A percentile compares a stretch with the other conserved stretches of the same genome.
phyloP scores from a whole-genome alignment of 129 eudicot genomes.

The Helianthus annuus region DNA sequence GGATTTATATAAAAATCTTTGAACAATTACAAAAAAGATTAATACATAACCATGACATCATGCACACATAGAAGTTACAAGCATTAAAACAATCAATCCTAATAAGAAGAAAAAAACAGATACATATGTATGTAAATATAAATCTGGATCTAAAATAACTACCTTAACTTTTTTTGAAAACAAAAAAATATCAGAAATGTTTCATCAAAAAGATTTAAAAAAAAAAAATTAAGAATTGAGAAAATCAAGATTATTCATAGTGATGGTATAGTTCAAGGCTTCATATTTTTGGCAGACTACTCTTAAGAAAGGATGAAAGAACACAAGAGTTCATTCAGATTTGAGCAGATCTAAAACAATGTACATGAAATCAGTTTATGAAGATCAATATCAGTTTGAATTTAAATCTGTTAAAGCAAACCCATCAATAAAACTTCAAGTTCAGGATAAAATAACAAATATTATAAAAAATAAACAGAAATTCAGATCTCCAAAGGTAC shows the following conservation, averaged over 20 bases:
- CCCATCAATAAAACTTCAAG: background rate
- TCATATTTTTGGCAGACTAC: background rate
- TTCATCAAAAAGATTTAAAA: constrained; percentile 5
- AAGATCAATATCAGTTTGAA: constrained; percentile 5
- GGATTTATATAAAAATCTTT: background rate
- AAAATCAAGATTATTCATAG: background rate
- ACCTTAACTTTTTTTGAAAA: constrained; percentile 20
- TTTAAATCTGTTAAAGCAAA: constrained; percentile 15
- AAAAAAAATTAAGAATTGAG: background rate
- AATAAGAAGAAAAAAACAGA: background rate
- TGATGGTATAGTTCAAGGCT: constrained; percentile 4
- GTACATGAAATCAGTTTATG: constrained; percentile 15
- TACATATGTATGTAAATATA: background rate
- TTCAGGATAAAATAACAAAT: background rate
- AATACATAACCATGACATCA: constrained; percentile 15
- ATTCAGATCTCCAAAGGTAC: constrained; percentile 25
- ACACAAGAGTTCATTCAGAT: constrained; percentile 15
- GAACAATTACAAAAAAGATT: background rate
- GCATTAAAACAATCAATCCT: background rate
- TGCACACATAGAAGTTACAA: constrained; percentile 4
- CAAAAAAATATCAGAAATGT: background rate
- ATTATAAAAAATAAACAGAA: constrained; percentile 20
- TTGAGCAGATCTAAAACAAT: constrained; percentile 22
- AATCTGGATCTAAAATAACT: background rate
- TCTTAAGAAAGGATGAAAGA: constrained; percentile 1